Conservation (phyloP, 2,329 filamentous ascomycete species). For the Fusarium sp. region DNA sequence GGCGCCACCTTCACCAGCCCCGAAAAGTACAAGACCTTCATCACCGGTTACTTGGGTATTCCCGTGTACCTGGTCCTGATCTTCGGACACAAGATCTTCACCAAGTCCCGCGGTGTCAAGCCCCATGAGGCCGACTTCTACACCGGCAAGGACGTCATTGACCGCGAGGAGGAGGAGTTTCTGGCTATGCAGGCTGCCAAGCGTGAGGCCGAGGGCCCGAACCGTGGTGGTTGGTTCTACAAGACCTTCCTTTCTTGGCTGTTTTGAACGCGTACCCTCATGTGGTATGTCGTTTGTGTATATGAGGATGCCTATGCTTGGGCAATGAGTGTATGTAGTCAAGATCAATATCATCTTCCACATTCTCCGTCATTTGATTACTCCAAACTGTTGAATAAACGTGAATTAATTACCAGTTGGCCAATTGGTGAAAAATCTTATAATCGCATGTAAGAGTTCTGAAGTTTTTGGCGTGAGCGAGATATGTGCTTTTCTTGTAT, state of each 20-base stretch:
- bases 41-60: conserved; percentile 83
- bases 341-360: conserved; percentile 24
- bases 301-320: conserved; percentile 12
- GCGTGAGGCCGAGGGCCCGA: conserved; percentile 41
- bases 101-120: conserved; percentile 66
- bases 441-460: too few relatives aligned
- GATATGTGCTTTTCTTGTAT: too few relatives aligned
- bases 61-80: conserved; percentile 79
- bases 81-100: conserved; percentile 74
- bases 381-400: not conserved
- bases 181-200: conserved; percentile 59
- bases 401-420: not conserved
- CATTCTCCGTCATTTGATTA: conserved; percentile 2
- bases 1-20: conserved; percentile 53
- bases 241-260: conserved; percentile 56
- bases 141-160: conserved; percentile 79
- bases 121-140: conserved; percentile 76
- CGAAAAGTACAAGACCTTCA: conserved; percentile 83
- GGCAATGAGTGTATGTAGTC: conserved; percentile 34
- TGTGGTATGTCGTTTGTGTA: conserved; percentile 5
- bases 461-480: too few relatives aligned
- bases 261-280: conserved; percentile 47
- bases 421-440: not conserved
- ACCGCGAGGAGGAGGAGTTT: conserved; percentile 79
- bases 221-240: conserved; percentile 54